Conservation (phyloP, 2,329 filamentous ascomycete species). For the Beauveria asiatica region DNA sequence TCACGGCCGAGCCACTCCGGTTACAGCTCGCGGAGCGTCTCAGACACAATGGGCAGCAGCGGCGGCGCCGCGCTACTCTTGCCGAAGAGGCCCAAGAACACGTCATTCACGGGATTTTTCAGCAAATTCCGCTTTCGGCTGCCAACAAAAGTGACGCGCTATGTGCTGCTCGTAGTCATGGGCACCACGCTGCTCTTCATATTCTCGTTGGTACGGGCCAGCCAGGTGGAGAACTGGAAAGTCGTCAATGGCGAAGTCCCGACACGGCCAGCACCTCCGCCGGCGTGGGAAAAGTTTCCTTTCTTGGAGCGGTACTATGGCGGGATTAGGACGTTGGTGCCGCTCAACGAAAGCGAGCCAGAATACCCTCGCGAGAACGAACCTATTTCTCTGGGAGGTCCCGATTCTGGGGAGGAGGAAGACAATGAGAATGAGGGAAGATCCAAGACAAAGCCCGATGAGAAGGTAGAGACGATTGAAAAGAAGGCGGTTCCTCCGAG, state of each 20-base stretch:
- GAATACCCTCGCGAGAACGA: slow-evolving; percentile 71
- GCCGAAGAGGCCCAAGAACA: slow-evolving; percentile 25
- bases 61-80: slow-evolving; percentile 29
- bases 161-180: slow-evolving; percentile 65
- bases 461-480: slow-evolving; percentile 8
- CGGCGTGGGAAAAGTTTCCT: slow-evolving; percentile 74
- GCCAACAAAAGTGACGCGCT: slow-evolving; percentile 66
- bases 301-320: slow-evolving; percentile 88
- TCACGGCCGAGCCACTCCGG: slow-evolving; percentile 31
- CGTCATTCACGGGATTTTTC: slow-evolving; percentile 15
- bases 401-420: background rate
- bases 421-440: slow-evolving; percentile 2
- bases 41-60: slow-evolving; percentile 31
- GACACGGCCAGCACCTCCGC: slow-evolving; percentile 49
- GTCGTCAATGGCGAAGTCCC: slow-evolving; percentile 44
- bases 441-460: slow-evolving; percentile 13
- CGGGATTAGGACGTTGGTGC: slow-evolving; percentile 65
- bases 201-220: slow-evolving; percentile 63
- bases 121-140: slow-evolving; percentile 48
- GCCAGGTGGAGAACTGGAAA: slow-evolving; percentile 58
- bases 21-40: slow-evolving; percentile 47
- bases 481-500: slow-evolving; percentile 21
- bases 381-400: slow-evolving; percentile 21
- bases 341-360: slow-evolving; percentile 57
- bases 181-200: slow-evolving; percentile 68